Conservation (phyloP, 345 rosid genomes). For the Salix viminalis region DNA sequence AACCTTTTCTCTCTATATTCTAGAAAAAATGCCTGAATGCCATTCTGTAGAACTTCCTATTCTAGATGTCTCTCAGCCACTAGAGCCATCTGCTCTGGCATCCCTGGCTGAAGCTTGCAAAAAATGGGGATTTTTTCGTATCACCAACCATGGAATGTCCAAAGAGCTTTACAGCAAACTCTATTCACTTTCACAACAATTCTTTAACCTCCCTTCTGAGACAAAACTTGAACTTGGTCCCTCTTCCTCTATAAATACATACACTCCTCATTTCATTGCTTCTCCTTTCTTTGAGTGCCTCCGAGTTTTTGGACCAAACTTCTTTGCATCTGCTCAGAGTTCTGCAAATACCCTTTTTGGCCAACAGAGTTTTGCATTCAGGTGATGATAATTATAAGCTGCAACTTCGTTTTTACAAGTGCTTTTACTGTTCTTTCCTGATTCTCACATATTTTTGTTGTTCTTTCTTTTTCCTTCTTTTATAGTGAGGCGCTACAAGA, state of each 20-base stretch:
- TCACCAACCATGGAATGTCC: conserved; percentile 37
- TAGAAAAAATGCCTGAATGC: conserved; percentile 14
- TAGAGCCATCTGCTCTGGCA: conserved; percentile 11
- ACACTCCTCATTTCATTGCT: conserved; percentile 43
- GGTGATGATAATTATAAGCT: conserved; percentile 13
- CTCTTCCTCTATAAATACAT: conserved; percentile 26
- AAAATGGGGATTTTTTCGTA: conserved; percentile 42
- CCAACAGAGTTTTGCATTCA: conserved; percentile 23
- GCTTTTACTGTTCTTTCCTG: background rate
- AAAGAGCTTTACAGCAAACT: conserved; percentile 27
- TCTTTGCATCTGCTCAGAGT: conserved; percentile 32
- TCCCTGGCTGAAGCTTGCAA: conserved; percentile 32
- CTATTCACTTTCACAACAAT: conserved; percentile 15
- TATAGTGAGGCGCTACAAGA: conserved; percentile 28
- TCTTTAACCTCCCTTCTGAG: conserved; percentile 31
- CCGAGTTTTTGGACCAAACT: conserved; percentile 34
- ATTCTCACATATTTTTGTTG: background rate
- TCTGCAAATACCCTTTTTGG: conserved; percentile 23
- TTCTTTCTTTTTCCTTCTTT: background rate
- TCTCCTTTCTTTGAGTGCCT: conserved; percentile 46
- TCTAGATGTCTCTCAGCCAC: conserved; percentile 32
- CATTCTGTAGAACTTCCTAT: conserved; percentile 32
- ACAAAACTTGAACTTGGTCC: conserved; percentile 36
- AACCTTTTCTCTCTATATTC: background rate
- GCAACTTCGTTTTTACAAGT: background rate